Evolutionary conservation across 441 rosid genomes (phyloP).

Genomic region (Omphalea diandra): DNA sequence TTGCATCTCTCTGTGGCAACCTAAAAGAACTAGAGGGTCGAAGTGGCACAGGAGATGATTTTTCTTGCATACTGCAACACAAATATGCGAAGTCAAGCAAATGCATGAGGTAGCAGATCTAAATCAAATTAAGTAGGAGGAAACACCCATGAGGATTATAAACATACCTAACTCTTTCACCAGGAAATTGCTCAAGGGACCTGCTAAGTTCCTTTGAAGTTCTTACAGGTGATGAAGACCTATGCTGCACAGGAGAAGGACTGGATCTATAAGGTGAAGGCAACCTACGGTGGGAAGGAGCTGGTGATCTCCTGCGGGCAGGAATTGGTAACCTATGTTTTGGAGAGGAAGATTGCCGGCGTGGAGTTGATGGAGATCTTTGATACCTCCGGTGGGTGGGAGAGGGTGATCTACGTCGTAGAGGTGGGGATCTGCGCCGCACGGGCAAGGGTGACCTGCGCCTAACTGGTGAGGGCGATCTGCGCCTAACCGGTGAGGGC

Average conservation of each 20-base stretch:
- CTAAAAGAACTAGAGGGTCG: constrained; percentile 25
- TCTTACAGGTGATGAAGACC: constrained; percentile 41
- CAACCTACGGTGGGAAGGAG: constrained; percentile 42
- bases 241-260: constrained; percentile 41
- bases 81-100: no score
- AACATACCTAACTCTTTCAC: constrained; percentile 52
- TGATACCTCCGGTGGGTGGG: constrained; percentile 21
- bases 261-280: constrained; percentile 36
- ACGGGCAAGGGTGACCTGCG: constrained; percentile 49
- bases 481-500: constrained; percentile 35
- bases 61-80: constrained; percentile 28
- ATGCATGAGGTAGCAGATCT: no score
- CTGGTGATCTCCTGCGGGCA: constrained; percentile 39
- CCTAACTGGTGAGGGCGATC: constrained; percentile 43
- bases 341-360: constrained; percentile 37
- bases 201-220: constrained; percentile 31
- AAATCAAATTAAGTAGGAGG: not conserved
- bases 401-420: no score
- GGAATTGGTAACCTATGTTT: constrained; percentile 36
- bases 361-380: constrained; percentile 45
- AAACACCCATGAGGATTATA: not conserved
- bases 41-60: constrained; percentile 23
- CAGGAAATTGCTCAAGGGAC: constrained; percentile 42
- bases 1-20: constrained; percentile 24
- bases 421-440: no score